A percentile compares a stretch with the other conserved stretches of the same genome.
Conservation (phyloP, 23 red algal species). For the Gracilariopsis chorda region DNA sequence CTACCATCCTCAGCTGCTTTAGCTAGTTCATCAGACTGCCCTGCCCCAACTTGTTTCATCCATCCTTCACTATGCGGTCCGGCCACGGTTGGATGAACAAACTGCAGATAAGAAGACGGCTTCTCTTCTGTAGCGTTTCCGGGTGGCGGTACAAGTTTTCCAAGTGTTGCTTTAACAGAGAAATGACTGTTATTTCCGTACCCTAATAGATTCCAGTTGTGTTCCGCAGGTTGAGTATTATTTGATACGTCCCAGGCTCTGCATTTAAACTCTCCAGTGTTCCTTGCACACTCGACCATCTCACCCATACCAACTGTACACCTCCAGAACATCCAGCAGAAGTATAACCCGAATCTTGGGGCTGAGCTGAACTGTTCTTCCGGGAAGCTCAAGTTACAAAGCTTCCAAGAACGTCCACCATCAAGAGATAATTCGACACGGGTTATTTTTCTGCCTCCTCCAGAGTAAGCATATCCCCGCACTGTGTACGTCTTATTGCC, state of each 20-base stretch:
- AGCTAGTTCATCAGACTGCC: conserved; percentile 23
- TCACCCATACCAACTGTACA: neutral
- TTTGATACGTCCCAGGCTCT: conserved; percentile 81
- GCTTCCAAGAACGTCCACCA: conserved; percentile 58
- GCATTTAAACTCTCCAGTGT: conserved; percentile 32
- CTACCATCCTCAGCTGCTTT: conserved; percentile 68
- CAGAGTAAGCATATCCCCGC: conserved; percentile 85
- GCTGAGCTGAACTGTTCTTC: conserved; percentile 43
- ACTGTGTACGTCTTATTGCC: conserved; percentile 40
- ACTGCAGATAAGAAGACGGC: conserved; percentile 10
- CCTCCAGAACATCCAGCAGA: conserved; percentile 80
- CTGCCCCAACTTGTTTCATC: conserved; percentile 70
- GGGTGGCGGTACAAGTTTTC: neutral
- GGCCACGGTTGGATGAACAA: conserved; percentile 74
- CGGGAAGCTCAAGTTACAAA: conserved; percentile 44
- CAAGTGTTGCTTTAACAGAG: conserved; percentile 22
- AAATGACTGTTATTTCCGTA: conserved; percentile 87
- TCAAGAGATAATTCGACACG: conserved; percentile 88
- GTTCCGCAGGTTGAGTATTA: conserved; percentile 81
- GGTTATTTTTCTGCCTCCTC: conserved; percentile 79
- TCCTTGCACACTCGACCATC: neutral
- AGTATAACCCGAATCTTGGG: conserved; percentile 43
- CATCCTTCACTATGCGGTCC: conserved; percentile 55
- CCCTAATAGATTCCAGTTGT: conserved; percentile 92
- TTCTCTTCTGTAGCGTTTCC: neutral